These are phyloP conservation scores for Colletotrichum spaethianum DNA, from an alignment of 2,329 filamentous ascomycete species.

Conservation along the genomic window DNA sequence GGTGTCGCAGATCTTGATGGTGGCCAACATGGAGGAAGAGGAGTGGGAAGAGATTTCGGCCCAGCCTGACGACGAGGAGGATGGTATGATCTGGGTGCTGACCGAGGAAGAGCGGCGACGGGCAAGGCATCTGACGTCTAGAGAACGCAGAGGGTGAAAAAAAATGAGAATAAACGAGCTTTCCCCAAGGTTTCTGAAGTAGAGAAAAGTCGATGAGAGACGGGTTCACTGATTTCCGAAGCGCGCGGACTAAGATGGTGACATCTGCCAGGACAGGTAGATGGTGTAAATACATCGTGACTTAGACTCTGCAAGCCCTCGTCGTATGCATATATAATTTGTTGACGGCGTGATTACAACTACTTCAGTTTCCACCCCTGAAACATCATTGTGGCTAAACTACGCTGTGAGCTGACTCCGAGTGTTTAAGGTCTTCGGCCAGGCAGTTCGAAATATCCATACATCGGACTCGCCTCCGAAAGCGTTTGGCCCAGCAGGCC, in stretches of 20 bases:
- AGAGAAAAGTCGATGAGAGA: conserved; percentile 37
- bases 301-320: neutral
- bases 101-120: conserved; percentile 80
- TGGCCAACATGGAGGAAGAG: conserved; percentile 95
- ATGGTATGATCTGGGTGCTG: conserved; percentile 80
- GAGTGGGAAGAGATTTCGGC: conserved; percentile 85
- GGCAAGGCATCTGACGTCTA: conserved; percentile 74
- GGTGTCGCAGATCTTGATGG: conserved; percentile 84
- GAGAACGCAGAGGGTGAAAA: conserved; percentile 30
- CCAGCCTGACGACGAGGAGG: conserved; percentile 60
- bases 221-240: conserved; percentile 20
- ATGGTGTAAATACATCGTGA: neutral
- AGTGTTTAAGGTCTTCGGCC: neutral
- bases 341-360: no score
- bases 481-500: neutral
- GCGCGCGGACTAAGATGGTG: conserved; percentile 7
- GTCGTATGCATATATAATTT: no score
- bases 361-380: neutral
- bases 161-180: neutral
- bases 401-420: neutral
- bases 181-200: neutral
- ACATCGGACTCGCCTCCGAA: neutral
- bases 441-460: neutral
- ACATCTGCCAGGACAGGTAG: neutral
- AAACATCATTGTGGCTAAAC: no score